phyloP scores from a whole-genome alignment of 1,284 basidiomycete genomes.

The Moesziomyces parantarcticus region DNA sequence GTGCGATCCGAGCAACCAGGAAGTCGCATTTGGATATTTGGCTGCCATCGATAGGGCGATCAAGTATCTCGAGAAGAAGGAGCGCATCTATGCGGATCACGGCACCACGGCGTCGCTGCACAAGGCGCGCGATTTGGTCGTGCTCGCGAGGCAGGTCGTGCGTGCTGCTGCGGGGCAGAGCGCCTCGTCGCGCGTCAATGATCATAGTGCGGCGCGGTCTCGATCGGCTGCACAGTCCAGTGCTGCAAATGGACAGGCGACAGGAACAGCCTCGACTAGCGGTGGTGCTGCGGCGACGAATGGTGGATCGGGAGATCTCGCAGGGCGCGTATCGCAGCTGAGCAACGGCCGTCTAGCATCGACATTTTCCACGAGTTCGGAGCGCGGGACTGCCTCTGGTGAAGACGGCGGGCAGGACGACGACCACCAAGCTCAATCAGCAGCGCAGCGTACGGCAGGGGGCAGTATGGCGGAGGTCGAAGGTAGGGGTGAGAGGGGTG shows the following conservation, averaged over 20 bases:
- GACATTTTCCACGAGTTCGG: slow-evolving; percentile 42
- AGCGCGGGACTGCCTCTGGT: slow-evolving; percentile 26
- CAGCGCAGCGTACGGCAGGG: slow-evolving; percentile 2
- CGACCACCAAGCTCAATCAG: not conserved
- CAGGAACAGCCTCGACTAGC: slow-evolving; percentile 1
- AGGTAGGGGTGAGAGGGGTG: slow-evolving; percentile 8
- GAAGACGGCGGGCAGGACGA: not conserved
- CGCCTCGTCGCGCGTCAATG: slow-evolving; percentile 21
- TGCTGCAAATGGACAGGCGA: slow-evolving; percentile 2
- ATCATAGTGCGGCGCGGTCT: slow-evolving; percentile 15
- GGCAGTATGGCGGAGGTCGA: not conserved
- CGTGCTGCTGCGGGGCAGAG: slow-evolving; percentile 33
- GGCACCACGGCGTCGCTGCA: slow-evolving; percentile 43
- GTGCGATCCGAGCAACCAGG: slow-evolving; percentile 45
- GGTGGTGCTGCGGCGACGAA: not conserved
- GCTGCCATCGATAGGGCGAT: slow-evolving; percentile 44
- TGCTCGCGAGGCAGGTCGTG: slow-evolving; percentile 42
- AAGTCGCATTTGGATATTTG: slow-evolving; percentile 39
- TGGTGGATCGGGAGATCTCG: slow-evolving; percentile 2
- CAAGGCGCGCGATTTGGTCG: slow-evolving; percentile 45
- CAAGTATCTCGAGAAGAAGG: slow-evolving; percentile 47
- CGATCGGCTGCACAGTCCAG: slow-evolving; percentile 5
- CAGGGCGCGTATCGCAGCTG: slow-evolving; percentile 3
- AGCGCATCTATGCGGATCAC: slow-evolving; percentile 41
- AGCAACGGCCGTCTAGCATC: slow-evolving; percentile 13